Conservation (phyloP, 2,329 filamentous ascomycete genomes). For the Phoma sp. region DNA sequence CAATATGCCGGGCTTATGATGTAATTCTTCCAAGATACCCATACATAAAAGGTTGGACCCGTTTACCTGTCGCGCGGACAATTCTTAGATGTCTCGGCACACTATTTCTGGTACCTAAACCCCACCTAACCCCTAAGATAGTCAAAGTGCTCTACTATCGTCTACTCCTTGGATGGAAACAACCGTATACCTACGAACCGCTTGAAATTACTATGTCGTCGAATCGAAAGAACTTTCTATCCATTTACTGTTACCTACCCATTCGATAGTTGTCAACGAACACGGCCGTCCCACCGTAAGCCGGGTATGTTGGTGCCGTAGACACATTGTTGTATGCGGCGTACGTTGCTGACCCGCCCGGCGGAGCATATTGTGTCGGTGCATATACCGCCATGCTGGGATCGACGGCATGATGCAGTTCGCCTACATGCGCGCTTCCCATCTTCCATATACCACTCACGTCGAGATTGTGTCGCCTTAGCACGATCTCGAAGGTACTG, state of each 20-base stretch:
- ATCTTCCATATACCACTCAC: slow-evolving; percentile 19
- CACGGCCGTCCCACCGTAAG: not conserved
- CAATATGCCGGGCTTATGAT: too few relatives aligned
- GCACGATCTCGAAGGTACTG: slow-evolving; percentile 24
- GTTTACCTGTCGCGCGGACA: too few relatives aligned
- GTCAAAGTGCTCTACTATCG: too few relatives aligned
- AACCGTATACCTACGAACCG: too few relatives aligned
- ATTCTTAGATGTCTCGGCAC: too few relatives aligned
- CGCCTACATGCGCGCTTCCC: not conserved
- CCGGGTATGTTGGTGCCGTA: not conserved
- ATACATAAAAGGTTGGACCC: too few relatives aligned
- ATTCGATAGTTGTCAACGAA: slow-evolving; percentile 11
- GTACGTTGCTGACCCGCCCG: not conserved
- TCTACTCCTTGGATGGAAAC: too few relatives aligned
- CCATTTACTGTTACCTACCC: not conserved
- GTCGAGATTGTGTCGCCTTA: slow-evolving; percentile 22
- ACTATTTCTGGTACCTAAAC: too few relatives aligned
- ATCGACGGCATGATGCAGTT: not conserved
- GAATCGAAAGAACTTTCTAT: not conserved
- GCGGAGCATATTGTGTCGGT: slow-evolving; percentile 1
- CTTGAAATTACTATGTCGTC: too few relatives aligned
- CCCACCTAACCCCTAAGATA: too few relatives aligned
- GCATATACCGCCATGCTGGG: slow-evolving; percentile 1
- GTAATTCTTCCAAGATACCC: too few relatives aligned
- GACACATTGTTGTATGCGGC: slow-evolving; percentile 8